Evolutionary conservation across 805 yeast species (phyloP), one percentile per base, ranked within the genome.

Genomic region (Wickerhamomyces subpelliculosus): DNA sequence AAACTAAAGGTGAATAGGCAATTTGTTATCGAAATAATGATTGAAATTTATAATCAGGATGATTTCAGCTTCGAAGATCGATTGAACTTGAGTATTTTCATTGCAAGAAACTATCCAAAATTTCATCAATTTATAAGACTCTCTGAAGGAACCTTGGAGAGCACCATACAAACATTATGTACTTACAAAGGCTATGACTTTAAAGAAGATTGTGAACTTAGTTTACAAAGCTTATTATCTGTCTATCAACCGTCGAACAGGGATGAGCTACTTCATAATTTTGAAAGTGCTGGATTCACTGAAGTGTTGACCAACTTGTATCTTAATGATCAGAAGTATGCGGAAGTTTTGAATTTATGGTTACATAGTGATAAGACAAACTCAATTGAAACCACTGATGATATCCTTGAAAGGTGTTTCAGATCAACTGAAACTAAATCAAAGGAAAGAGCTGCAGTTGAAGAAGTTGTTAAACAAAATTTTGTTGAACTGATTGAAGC

Each of bases 31-130:
- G 90, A 86, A 43, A 74, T 85, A 4, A 58, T 90, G 17, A 54
- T 85, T 13, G 84, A 83, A 36, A 60, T 80, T 3, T 70, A 73
- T 47, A 66, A 67, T 3, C 64, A 60, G 5, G 57, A 64, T 37
- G 44, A 47, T 12, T 57, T 66, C 31, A 52, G 59, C 6, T 40
- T 46, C 1, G 41, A 41, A 6, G 65, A 62, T 27, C 46, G 47
- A 13, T 44, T 58, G 29, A 57, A 65, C 36, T 56, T 85, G 35
- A 70, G 85, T 3, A 73, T 86, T 4, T 93, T 90, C 52, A 58
- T 90, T 25, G 84, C 90, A 0, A 61, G 90, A 41, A 89, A 84
- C 52, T 77, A 80, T 44, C 82, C 96, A 2, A 93, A 90, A 54
- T 90, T 84, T 56, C 68, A 75, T 11, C 98, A 90, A 58, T 89